A percentile compares a stretch with the other conserved stretches of the same genome.
Evolutionary conservation across 2,329 filamentous ascomycete species (phyloP).

Genomic region (Penicillium sp.): DNA sequence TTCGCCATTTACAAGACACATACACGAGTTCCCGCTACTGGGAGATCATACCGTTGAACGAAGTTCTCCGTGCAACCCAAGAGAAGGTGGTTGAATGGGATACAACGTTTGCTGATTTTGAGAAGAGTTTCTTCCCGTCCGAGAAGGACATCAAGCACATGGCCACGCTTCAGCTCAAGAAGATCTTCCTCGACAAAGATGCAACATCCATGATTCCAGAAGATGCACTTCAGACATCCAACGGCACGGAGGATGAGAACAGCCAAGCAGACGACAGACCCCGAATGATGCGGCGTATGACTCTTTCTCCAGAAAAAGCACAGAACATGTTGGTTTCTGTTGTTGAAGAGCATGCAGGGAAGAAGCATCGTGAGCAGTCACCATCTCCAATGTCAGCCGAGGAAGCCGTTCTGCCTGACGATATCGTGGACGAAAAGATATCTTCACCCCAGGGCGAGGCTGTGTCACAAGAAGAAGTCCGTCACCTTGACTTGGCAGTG

Average conservation of each 20-base stretch:
- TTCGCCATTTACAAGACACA: constrained; percentile 78
- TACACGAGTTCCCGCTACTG: constrained; percentile 96
- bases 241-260: constrained; percentile 34
- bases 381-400: constrained; percentile 22
- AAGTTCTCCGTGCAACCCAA: constrained; percentile 83
- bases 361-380: constrained; percentile 30
- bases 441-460: constrained; percentile 25
- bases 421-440: constrained; percentile 17
- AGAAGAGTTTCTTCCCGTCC: constrained; percentile 85
- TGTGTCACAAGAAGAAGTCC: constrained; percentile 54
- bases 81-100: constrained; percentile 96
- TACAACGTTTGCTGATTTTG: constrained; percentile 83
- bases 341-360: constrained; percentile 61
- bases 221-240: constrained; percentile 55
- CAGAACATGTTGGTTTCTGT: constrained; percentile 66
- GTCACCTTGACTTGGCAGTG: constrained; percentile 63
- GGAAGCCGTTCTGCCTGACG: constrained; percentile 20
- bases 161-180: constrained; percentile 88
- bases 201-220: constrained; percentile 75
- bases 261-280: constrained; percentile 33
- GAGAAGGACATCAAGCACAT: constrained; percentile 95
- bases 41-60: constrained; percentile 91
- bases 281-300: constrained; percentile 42
- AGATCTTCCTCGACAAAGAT: constrained; percentile 86
- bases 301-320: constrained; percentile 62